Evolutionary conservation across 129 eudicot species (phyloP).

Genomic region (Flaveria brownii): DNA sequence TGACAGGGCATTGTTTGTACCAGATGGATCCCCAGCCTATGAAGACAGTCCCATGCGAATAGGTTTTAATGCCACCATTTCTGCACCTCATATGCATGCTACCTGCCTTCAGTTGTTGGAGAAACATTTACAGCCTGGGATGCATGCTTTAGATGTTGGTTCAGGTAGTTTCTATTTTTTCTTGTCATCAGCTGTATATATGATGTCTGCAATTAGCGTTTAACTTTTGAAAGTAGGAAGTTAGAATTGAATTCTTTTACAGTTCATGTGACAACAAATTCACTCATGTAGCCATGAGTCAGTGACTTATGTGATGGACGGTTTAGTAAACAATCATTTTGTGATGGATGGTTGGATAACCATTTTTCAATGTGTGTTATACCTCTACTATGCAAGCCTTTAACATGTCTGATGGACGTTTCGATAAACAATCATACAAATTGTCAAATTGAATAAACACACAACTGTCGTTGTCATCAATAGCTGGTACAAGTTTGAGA

Average conservation of each 20-base stretch:
- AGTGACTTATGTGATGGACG: neutral
- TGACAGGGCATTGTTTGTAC: conserved; percentile 91
- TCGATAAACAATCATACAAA: neutral
- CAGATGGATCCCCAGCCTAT: conserved; percentile 69
- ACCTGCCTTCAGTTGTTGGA: conserved; percentile 86
- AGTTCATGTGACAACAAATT: neutral
- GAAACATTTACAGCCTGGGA: conserved; percentile 83
- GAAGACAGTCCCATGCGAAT: conserved; percentile 84
- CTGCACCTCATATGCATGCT: conserved; percentile 99
- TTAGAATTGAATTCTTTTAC: too few relatives aligned
- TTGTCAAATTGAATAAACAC: neutral
- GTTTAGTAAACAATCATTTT: neutral
- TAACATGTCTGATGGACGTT: neutral
- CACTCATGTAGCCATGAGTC: neutral
- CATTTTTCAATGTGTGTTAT: neutral
- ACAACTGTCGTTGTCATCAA: neutral
- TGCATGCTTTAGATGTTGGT: conserved; percentile 94
- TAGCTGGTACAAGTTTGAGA: neutral
- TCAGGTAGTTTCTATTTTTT: conserved; percentile 56
- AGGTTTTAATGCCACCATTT: conserved; percentile 89
- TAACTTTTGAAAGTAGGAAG: too few relatives aligned
- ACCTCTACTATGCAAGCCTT: neutral
- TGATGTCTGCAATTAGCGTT: too few relatives aligned
- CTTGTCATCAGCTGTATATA: neutral
- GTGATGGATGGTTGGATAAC: neutral